Evolutionary conservation across 257 asterid genomes (phyloP).

Genomic region (Solanum dulcamara): DNA sequence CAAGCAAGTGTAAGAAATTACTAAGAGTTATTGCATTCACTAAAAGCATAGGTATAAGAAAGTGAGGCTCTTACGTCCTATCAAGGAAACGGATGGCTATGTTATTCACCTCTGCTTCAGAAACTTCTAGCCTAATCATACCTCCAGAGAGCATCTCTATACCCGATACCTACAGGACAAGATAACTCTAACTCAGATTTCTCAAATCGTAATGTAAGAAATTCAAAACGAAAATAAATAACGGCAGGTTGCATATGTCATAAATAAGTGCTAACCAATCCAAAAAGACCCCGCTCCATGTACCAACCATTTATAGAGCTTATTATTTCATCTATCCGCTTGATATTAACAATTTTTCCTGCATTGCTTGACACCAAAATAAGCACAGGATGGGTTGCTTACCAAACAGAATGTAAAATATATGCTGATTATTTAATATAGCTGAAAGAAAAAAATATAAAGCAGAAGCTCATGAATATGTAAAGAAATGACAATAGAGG

Average conservation of each 20-base stretch:
- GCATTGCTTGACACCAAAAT: conserved; percentile 51
- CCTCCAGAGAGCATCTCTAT: conserved; percentile 97
- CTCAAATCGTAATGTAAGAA: neutral
- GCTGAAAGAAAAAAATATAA: neutral
- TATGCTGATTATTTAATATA: neutral
- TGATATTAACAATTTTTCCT: conserved; percentile 93
- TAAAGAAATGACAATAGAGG: neutral
- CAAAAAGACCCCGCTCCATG: conserved; percentile 97
- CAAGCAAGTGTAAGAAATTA: conserved; percentile 1
- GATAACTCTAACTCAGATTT: conserved; percentile 1
- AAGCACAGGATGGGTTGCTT: conserved; percentile 21
- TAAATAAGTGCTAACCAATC: conserved; percentile 54
- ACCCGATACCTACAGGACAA: conserved; percentile 65
- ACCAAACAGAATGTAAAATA: conserved; percentile 25
- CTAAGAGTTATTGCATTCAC: neutral
- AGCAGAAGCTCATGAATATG: neutral
- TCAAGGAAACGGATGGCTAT: conserved; percentile 81
- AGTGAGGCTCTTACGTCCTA: conserved; percentile 53
- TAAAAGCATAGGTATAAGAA: neutral
- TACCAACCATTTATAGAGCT: conserved; percentile 94
- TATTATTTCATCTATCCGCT: conserved; percentile 77
- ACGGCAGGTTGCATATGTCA: neutral
- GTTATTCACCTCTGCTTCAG: conserved; percentile 95
- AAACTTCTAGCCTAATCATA: conserved; percentile 71
- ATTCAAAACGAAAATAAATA: neutral